Conservation (phyloP, 2,329 filamentous ascomycete genomes). For the Sporothrix brasiliensis region DNA sequence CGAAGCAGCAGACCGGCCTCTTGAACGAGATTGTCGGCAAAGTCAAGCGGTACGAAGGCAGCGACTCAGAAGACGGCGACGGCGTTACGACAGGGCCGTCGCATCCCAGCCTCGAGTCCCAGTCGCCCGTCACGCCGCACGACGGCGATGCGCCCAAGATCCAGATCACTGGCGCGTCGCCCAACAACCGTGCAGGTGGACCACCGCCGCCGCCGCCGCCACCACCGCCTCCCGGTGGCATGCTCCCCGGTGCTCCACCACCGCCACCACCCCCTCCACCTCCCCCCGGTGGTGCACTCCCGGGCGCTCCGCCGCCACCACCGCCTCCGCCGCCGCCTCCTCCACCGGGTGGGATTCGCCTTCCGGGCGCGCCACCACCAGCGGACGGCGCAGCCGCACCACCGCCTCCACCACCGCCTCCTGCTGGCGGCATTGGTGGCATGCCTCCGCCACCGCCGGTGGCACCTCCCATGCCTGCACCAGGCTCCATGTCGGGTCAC, state of each 20-base stretch:
- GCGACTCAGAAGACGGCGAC: slow-evolving; percentile 69
- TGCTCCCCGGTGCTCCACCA: slow-evolving; percentile 39
- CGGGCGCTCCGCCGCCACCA: slow-evolving; percentile 49
- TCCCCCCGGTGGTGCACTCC: slow-evolving; percentile 52
- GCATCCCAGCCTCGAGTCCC: slow-evolving; percentile 72
- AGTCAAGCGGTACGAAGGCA: slow-evolving; percentile 71
- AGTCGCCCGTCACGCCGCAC: slow-evolving; percentile 67
- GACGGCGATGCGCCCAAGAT: slow-evolving; percentile 64
- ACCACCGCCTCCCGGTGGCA: slow-evolving; percentile 50
- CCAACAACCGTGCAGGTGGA: background rate
- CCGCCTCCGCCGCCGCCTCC: slow-evolving; percentile 35
- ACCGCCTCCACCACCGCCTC: slow-evolving; percentile 44
- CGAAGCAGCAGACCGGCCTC: slow-evolving; percentile 67
- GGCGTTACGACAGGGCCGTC: slow-evolving; percentile 73
- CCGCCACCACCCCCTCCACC: slow-evolving; percentile 48
- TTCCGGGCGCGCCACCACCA: slow-evolving; percentile 42
- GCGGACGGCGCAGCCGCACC: slow-evolving; percentile 38
- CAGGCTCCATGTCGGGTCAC: slow-evolving; percentile 71
- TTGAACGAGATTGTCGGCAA: slow-evolving; percentile 73
- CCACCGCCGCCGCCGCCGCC: slow-evolving; percentile 59
- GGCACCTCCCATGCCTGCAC: slow-evolving; percentile 54
- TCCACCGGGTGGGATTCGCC: slow-evolving; percentile 40
- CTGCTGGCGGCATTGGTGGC: slow-evolving; percentile 44
- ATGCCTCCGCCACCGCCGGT: slow-evolving; percentile 44
- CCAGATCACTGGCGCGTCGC: slow-evolving; percentile 52